Evolutionary conservation across 2,329 filamentous ascomycete genomes (phyloP).

Genomic region (Xylaria sp.): DNA sequence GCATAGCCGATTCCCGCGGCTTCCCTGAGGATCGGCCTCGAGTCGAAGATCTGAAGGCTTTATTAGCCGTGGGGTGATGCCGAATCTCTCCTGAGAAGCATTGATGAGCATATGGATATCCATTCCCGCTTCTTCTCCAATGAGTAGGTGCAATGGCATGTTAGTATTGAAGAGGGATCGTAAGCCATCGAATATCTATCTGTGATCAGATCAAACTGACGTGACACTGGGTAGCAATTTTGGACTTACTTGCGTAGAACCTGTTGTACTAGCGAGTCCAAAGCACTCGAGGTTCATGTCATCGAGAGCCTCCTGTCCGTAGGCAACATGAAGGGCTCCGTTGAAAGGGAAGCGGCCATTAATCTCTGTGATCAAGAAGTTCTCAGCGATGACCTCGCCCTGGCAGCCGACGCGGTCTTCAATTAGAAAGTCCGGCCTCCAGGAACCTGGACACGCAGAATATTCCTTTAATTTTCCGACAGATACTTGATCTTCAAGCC

Average conservation of each 20-base stretch:
- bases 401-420: slow-evolving; percentile 42
- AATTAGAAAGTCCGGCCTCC: slow-evolving; percentile 56
- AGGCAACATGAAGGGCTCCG: slow-evolving; percentile 49
- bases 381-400: slow-evolving; percentile 34
- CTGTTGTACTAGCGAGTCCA: slow-evolving; percentile 44
- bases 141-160: slow-evolving; percentile 53
- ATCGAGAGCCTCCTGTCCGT: slow-evolving; percentile 50
- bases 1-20: slow-evolving; percentile 48
- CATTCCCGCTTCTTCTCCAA: slow-evolving; percentile 53
- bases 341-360: slow-evolving; percentile 57
- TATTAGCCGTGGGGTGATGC: slow-evolving; percentile 51
- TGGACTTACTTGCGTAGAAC: slow-evolving; percentile 42
- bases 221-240: neutral
- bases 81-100: slow-evolving; percentile 45
- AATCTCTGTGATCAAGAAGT: slow-evolving; percentile 54
- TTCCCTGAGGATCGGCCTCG: slow-evolving; percentile 42
- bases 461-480: slow-evolving; percentile 44
- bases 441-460: slow-evolving; percentile 48
- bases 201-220: slow-evolving; percentile 1
- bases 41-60: slow-evolving; percentile 51
- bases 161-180: slow-evolving; percentile 48
- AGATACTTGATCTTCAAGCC: slow-evolving; percentile 47
- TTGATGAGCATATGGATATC: slow-evolving; percentile 55
- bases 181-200: slow-evolving; percentile 50
- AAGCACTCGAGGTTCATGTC: slow-evolving; percentile 26